Evolutionary conservation across 129 eudicot species (phyloP).

Genomic region (Artemisia tridentata): DNA sequence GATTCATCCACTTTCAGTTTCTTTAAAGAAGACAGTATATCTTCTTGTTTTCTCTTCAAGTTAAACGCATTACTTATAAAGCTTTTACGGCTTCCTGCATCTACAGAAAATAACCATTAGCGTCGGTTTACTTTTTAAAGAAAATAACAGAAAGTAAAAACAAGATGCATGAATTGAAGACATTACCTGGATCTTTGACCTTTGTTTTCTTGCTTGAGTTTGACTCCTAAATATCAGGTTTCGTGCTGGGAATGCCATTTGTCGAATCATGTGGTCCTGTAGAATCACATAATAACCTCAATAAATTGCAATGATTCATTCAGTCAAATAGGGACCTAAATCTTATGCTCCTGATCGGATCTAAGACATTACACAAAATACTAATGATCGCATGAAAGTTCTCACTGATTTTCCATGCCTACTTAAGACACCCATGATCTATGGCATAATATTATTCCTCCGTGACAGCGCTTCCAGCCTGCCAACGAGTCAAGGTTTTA

Average conservation of each 20-base stretch:
- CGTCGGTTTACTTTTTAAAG: background rate
- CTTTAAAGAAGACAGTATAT: constrained; percentile 33
- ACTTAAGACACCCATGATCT: background rate
- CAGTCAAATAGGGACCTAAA: too few species aligned
- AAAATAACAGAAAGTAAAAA: background rate
- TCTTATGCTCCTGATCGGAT: too few species aligned
- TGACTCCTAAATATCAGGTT: constrained; percentile 15
- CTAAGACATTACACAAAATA: too few species aligned
- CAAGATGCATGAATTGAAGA: background rate
- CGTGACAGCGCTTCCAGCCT: too few species aligned
- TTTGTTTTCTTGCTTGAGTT: constrained; percentile 32
- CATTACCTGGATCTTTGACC: constrained; percentile 39
- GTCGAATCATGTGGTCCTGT: constrained; percentile 44
- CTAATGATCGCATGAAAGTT: too few species aligned
- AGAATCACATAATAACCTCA: constrained; percentile 17
- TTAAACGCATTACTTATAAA: constrained; percentile 11
- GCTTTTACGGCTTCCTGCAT: background rate
- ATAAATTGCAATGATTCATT: background rate
- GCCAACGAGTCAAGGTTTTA: too few species aligned
- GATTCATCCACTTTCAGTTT: constrained; percentile 37
- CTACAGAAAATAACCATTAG: constrained; percentile 19
- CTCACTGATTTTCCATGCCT: background rate
- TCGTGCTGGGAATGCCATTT: constrained; percentile 19
- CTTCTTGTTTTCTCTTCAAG: constrained; percentile 64
- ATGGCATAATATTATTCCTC: background rate